Conservation (phyloP, 768 basidiomycete genomes). For the Podaxis mareebaensis region DNA sequence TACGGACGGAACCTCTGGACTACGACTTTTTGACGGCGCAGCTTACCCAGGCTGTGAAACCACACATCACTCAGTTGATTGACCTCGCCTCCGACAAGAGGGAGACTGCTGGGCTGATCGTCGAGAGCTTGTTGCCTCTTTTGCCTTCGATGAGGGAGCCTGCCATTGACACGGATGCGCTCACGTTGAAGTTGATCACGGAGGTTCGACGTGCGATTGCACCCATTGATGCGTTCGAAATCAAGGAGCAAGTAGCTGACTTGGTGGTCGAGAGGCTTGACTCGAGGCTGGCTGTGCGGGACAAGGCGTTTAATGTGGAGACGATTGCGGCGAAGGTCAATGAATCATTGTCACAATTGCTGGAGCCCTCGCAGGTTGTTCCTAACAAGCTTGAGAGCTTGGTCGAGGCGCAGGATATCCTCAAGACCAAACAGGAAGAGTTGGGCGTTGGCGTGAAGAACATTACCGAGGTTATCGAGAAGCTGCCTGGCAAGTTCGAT, state of each 20-base stretch:
- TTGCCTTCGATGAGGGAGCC: slow-evolving; percentile 46
- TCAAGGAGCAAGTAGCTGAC: slow-evolving; percentile 88
- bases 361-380: slow-evolving; percentile 18
- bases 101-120: slow-evolving; percentile 82
- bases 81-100: slow-evolving; percentile 88
- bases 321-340: slow-evolving; percentile 53
- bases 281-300: slow-evolving; percentile 76
- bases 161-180: slow-evolving; percentile 50
- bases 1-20: slow-evolving; percentile 70
- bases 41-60: slow-evolving; percentile 84
- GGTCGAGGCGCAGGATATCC: neutral
- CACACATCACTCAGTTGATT: slow-evolving; percentile 85
- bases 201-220: slow-evolving; percentile 74
- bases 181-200: slow-evolving; percentile 59
- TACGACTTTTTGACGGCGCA: slow-evolving; percentile 75
- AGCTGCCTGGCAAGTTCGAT: slow-evolving; percentile 2
- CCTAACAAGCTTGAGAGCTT: slow-evolving; percentile 6
- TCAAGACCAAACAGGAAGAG: slow-evolving; percentile 6
- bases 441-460: slow-evolving; percentile 6
- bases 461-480: slow-evolving; percentile 6
- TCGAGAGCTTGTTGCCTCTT: slow-evolving; percentile 69
- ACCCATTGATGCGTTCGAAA: slow-evolving; percentile 80
- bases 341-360: slow-evolving; percentile 46
- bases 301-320: slow-evolving; percentile 68
- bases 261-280: slow-evolving; percentile 85